Evolutionary conservation across 768 basidiomycete species (phyloP), one percentile per base, ranked within the genome.

Genomic region (Clitopilus hobsonii): DNA sequence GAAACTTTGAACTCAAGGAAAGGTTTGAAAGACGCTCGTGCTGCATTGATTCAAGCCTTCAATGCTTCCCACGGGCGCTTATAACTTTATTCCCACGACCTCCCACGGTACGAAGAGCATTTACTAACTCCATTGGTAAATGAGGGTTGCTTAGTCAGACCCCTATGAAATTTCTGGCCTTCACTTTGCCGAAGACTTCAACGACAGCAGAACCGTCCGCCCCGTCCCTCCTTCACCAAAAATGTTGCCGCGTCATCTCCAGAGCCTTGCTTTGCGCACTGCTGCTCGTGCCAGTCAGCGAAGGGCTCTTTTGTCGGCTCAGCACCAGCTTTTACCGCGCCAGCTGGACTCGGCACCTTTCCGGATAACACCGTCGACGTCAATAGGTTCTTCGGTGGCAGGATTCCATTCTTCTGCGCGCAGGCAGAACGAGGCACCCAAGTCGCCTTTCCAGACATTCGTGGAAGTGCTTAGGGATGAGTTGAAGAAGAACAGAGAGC

Each of bases 381-480:
- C 58, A 26, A 63, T 59, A 18, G 32, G 32, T n/a, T 36, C 32
- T 36, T 36, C 32, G 10, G 51, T 71, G 32, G 74, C 76, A 53
- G 71, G 70, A 13, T 89, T 91, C 64, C 88, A 90, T 64, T 79
- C 88, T 25, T 87, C 89, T 25, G 73, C 86, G 32, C 74, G 78
- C 41, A 76, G 78, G 26, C 76, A 69, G 38, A 73, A 85, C 59
- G 89, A 92, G 62, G 68, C 81, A 3, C 89, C 90, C 3, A 92
- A 91, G 67, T 97, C 94, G 3, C 97, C 97, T 0, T 98, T 97
- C 65, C 88, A 91, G 69, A 94, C 94, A 1, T 99, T 99, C 61
- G 94, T 98, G 6, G 91, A 98, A 28, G 94, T 95, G 18, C 76
- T 99, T 45, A 85, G 82, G 61, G 94, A 97, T 52, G 97, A 99